Evolutionary conservation across 768 basidiomycete genomes (phyloP).

Genomic region (Phallus indusiatus): DNA sequence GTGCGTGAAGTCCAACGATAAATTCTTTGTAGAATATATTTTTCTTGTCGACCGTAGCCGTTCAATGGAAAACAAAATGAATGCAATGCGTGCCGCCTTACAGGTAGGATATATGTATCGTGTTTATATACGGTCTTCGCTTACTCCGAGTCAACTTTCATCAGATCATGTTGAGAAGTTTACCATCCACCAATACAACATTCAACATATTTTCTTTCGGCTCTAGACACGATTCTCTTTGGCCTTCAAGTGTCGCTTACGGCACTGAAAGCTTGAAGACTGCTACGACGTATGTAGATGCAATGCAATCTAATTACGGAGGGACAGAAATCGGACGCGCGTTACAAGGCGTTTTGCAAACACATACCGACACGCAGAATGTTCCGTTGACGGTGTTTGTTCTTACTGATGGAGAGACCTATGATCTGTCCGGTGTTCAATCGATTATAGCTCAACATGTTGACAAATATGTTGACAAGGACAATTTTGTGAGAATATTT

Average conservation of each 20-base stretch:
- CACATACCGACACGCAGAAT: background rate
- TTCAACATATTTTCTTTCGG: constrained; percentile 60
- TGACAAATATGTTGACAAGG: background rate
- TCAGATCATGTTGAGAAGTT: constrained; percentile 33
- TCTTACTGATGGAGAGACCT: constrained; percentile 46
- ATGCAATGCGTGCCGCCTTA: constrained; percentile 20
- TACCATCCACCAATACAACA: constrained; percentile 30
- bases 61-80: constrained; percentile 40
- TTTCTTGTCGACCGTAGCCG: constrained; percentile 54
- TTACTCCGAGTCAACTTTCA: constrained; percentile 21
- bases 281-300: constrained; percentile 21
- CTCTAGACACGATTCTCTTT: constrained; percentile 19
- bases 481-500: constrained; percentile 36
- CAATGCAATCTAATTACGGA: constrained; percentile 34
- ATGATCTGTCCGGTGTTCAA: constrained; percentile 9
- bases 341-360: constrained; percentile 32
- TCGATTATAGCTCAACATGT: background rate
- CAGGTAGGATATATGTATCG: background rate
- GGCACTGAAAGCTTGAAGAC: constrained; percentile 8
- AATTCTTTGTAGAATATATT: constrained; percentile 34
- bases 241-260: constrained; percentile 21
- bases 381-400: constrained; percentile 42
- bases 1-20: background rate
- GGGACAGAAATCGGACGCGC: constrained; percentile 45
- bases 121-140: background rate